Conservation (phyloP, 1,284 basidiomycete genomes). For the Malassezia pachydermatis region DNA sequence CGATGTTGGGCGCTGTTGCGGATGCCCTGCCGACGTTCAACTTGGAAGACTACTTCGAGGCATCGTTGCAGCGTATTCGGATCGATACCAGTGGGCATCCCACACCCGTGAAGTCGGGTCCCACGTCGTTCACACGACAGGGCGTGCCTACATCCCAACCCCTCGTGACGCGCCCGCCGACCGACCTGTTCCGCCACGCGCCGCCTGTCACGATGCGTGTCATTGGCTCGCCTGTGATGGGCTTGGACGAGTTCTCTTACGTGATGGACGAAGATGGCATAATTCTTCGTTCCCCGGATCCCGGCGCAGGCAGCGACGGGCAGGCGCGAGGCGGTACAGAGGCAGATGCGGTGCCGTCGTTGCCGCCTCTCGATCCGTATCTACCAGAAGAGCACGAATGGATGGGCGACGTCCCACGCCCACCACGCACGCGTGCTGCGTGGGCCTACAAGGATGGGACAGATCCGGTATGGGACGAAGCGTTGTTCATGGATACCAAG, state of each 20-base stretch:
- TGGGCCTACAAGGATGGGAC: neutral
- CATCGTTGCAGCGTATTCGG: slow-evolving; percentile 15
- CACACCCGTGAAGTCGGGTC: neutral
- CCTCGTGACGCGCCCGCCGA: neutral
- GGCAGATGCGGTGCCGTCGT: neutral
- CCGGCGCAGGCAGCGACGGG: neutral
- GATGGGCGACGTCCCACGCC: slow-evolving; percentile 5
- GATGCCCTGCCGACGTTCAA: neutral
- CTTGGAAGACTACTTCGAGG: slow-evolving; percentile 13
- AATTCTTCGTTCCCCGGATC: slow-evolving; percentile 1
- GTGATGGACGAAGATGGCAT: slow-evolving; percentile 10
- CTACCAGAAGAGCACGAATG: slow-evolving; percentile 16
- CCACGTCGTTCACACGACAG: neutral
- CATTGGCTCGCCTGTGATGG: slow-evolving; percentile 8
- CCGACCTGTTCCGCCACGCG: neutral
- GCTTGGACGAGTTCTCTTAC: slow-evolving; percentile 15
- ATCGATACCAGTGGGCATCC: neutral
- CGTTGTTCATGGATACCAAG: neutral
- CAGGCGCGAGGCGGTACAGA: neutral
- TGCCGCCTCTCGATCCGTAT: slow-evolving; percentile 13
- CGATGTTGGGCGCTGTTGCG: slow-evolving; percentile 11
- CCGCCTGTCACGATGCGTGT: neutral
- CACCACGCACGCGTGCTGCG: neutral
- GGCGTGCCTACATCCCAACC: neutral
- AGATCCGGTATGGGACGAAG: slow-evolving; percentile 4